These are phyloP conservation scores for Sanghuangporus sanghuang DNA, from an alignment of 1,284 basidiomycete genomes.

Conservation along the genomic window DNA sequence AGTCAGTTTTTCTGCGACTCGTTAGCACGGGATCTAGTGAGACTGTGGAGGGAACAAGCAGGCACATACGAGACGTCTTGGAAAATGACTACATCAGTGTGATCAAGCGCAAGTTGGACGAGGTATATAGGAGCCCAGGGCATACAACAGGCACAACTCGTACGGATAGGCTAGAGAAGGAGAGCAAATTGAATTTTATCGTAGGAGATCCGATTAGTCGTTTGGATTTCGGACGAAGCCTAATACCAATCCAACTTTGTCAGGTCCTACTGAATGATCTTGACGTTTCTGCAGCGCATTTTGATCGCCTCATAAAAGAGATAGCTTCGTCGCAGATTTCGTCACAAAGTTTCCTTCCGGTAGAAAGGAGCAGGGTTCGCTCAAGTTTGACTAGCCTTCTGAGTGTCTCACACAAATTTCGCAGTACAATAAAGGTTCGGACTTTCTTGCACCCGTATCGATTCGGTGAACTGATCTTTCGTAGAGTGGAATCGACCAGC, in stretches of 20 bases:
- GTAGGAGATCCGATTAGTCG: slow-evolving; percentile 42
- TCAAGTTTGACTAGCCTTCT: slow-evolving; percentile 45
- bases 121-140: slow-evolving; percentile 64
- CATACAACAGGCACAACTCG: slow-evolving; percentile 39
- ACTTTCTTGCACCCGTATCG: slow-evolving; percentile 10
- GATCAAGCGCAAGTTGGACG: slow-evolving; percentile 80
- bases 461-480: neutral
- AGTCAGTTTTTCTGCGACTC: slow-evolving; percentile 71
- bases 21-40: slow-evolving; percentile 66
- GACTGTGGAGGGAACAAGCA: slow-evolving; percentile 54
- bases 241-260: neutral
- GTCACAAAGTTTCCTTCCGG: slow-evolving; percentile 63
- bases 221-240: neutral
- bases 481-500: slow-evolving; percentile 83
- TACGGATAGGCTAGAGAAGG: slow-evolving; percentile 72
- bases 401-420: slow-evolving; percentile 57
- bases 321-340: slow-evolving; percentile 52
- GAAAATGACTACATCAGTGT: slow-evolving; percentile 78
- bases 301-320: slow-evolving; percentile 77
- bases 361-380: slow-evolving; percentile 49
- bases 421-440: slow-evolving; percentile 61
- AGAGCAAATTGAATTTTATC: slow-evolving; percentile 73
- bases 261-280: slow-evolving; percentile 88
- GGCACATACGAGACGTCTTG: slow-evolving; percentile 65
- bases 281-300: slow-evolving; percentile 81